Conservation (phyloP, 805 yeast species). For the Saccharomycopsis fermentans region DNA sequence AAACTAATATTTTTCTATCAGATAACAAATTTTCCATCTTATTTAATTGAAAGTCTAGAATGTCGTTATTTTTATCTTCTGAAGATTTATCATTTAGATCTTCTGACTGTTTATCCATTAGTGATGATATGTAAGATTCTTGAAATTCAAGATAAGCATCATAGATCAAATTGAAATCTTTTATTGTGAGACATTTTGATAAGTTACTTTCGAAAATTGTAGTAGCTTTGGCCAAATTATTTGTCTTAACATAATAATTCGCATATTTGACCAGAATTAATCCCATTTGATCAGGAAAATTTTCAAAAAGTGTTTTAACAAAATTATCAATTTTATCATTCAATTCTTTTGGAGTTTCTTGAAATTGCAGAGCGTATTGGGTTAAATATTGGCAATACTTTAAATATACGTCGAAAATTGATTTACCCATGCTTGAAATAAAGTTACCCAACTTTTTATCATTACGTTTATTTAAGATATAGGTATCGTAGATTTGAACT, state of each 20-base stretch:
- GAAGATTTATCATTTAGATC: slow-evolving; percentile 13
- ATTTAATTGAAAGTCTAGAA: slow-evolving; percentile 36
- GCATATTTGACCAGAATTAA: slow-evolving; percentile 39
- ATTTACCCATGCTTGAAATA: slow-evolving; percentile 28
- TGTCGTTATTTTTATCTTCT: slow-evolving; percentile 20
- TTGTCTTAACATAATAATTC: slow-evolving; percentile 30
- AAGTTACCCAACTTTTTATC: slow-evolving; percentile 19
- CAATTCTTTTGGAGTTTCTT: slow-evolving; percentile 6
- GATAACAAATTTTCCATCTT: slow-evolving; percentile 46
- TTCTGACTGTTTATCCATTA: slow-evolving; percentile 11
- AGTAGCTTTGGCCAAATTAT: slow-evolving; percentile 30
- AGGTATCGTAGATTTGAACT: slow-evolving; percentile 25
- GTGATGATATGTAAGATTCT: slow-evolving; percentile 33
- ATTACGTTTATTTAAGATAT: slow-evolving; percentile 26
- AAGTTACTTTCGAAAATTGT: slow-evolving; percentile 41
- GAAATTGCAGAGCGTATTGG: slow-evolving; percentile 20
- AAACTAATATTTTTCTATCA: slow-evolving; percentile 47
- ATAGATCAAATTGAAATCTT: slow-evolving; percentile 54
- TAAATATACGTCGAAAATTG: slow-evolving; percentile 39
- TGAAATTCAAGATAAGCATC: slow-evolving; percentile 54
- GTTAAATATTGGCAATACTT: slow-evolving; percentile 36
- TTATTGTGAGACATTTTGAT: slow-evolving; percentile 35
- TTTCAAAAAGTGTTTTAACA: slow-evolving; percentile 27
- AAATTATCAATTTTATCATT: slow-evolving; percentile 26
- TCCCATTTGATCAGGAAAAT: slow-evolving; percentile 53